Evolutionary conservation across 2,329 filamentous ascomycete genomes (phyloP).

Genomic region (Pezicula neosporulosa): DNA sequence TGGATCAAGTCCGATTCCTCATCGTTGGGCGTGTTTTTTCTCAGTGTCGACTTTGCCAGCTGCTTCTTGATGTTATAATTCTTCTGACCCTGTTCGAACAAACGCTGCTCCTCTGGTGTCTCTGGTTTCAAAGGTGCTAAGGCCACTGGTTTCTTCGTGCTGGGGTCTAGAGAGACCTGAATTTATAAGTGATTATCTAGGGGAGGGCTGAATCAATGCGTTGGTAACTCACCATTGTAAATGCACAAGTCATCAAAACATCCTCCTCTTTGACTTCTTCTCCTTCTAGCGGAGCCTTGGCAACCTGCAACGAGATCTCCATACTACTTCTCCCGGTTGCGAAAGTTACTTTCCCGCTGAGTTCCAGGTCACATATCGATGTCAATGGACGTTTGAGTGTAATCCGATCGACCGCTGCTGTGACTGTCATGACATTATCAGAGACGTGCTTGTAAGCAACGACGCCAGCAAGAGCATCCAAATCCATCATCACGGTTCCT

Average conservation of each 20-base stretch:
- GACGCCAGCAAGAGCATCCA: constrained; percentile 68
- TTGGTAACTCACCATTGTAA: constrained; percentile 66
- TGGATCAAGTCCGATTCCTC: constrained; percentile 69
- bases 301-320: constrained; percentile 67
- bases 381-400: constrained; percentile 57
- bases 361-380: constrained; percentile 67
- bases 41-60: constrained; percentile 52
- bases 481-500: constrained; percentile 56
- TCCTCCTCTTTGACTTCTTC: constrained; percentile 52
- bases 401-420: constrained; percentile 35
- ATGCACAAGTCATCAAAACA: constrained; percentile 66
- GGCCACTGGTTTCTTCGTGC: constrained; percentile 60
- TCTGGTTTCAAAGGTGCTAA: constrained; percentile 58
- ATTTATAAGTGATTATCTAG: neutral
- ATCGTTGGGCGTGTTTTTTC: constrained; percentile 64
- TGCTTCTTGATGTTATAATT: constrained; percentile 66
- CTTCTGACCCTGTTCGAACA: constrained; percentile 60
- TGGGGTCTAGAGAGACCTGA: constrained; percentile 56
- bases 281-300: constrained; percentile 55
- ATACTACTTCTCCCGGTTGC: constrained; percentile 65
- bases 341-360: constrained; percentile 52
- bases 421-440: constrained; percentile 45
- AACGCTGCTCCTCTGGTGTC: constrained; percentile 56
- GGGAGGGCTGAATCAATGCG: too few relatives aligned
- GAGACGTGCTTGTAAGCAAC: constrained; percentile 68